Evolutionary conservation across 2,329 filamentous ascomycete species (phyloP), one percentile per base, ranked within the genome.

Genomic region (Xylaria sp.): DNA sequence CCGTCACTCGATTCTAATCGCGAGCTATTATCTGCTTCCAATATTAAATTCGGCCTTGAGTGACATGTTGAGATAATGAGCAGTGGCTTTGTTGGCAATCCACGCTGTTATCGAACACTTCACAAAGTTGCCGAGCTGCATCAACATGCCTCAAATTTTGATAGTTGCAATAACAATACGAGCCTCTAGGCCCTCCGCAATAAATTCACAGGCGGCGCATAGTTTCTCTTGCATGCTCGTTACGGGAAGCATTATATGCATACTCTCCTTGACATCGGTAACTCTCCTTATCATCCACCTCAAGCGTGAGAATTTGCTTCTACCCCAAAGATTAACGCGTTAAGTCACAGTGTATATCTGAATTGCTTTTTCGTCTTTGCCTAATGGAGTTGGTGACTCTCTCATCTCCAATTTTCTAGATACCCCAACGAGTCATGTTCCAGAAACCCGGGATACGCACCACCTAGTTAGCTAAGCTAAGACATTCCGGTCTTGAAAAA

Each of bases 1-100:
- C 80, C 0, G n/a, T 39, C 51, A 52, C 41, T 46, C 28, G 28
- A 61, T 51, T 31, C 15, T 61, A 12, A 52, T 12, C 25, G 31
- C 25, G 20, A 28, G 31, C 3, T 10, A 23, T 41, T 61, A 20
- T 15, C 6, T 28, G 18, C 13, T 13, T n/a, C 3, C 28, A 28
- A 28, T 28, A 28, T 3, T 28, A 28, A n/a, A 61, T 8, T 3
- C n/a, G n/a, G 2, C 28, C 58, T 5, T 51, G 25, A 1, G 2
- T 31, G 15, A n/a, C 31, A 18, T 10, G 46, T 15, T 23, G 46
- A 25, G 58, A 39, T 23, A 51, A 28, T 28, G 28, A 28, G 28
- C 4, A 28, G 28, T 28, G 28, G 28, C 25, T 25, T 25, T 25
- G 23, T 25, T 25, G 23, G 23, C 1, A 2, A 25, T 25, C 23